Percentiles rank a stretch among this genome's conserved stretches.
Conservation (phyloP, 495 filamentous ascomycete species). For the Penicillium malachiteum region DNA sequence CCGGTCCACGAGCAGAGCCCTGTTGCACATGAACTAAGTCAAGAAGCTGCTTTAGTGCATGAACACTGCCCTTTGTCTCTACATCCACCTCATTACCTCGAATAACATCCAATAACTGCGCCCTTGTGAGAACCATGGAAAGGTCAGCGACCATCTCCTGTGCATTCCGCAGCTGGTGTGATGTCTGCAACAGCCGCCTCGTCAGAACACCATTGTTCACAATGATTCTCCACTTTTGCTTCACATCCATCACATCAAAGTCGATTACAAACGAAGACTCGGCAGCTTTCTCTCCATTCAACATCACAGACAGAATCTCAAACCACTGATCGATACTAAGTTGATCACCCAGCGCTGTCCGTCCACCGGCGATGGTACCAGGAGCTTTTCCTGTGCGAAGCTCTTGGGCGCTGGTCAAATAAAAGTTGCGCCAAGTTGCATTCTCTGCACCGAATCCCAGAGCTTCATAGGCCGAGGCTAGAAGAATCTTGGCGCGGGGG, state of each 20-base stretch:
- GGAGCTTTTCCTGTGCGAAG: constrained; percentile 10
- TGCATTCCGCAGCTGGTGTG: neutral
- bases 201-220: constrained; percentile 13
- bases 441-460: constrained; percentile 23
- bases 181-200: neutral
- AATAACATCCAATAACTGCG: neutral
- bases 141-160: neutral
- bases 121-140: neutral
- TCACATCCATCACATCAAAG: constrained; percentile 13
- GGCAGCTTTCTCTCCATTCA: constrained; percentile 11
- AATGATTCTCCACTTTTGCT: constrained; percentile 14
- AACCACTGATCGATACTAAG: constrained; percentile 16
- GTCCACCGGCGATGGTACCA: constrained; percentile 8
- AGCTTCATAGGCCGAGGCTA: constrained; percentile 20
- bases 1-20: neutral
- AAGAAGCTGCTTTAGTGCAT: neutral
- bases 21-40: neutral
- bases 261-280: constrained; percentile 5
- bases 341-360: constrained; percentile 9
- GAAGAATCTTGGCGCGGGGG: neutral
- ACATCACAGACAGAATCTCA: constrained; percentile 6
- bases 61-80: neutral
- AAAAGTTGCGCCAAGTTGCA: constrained; percentile 25
- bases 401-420: constrained; percentile 19
- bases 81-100: neutral